Percentiles rank a stretch among this genome's conserved stretches.
Evolutionary conservation across 768 basidiomycete genomes (phyloP).

Genomic region (Roridomyces roridus): DNA sequence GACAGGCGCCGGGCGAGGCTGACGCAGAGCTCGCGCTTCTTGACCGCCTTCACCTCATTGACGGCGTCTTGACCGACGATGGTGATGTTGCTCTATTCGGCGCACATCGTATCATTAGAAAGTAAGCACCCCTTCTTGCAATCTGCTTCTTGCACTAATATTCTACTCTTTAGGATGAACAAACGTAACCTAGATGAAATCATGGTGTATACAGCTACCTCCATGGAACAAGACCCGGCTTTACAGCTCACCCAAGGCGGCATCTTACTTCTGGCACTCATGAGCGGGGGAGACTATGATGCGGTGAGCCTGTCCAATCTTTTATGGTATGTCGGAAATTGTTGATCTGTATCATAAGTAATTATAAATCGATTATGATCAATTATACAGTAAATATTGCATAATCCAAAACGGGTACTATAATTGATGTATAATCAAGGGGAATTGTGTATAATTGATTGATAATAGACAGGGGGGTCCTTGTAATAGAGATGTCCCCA

Average conservation of each 20-base stretch:
- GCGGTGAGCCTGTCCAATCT: too few species aligned
- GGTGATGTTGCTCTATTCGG: constrained; percentile 56
- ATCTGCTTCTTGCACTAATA: constrained; percentile 39
- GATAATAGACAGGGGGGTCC: too few species aligned
- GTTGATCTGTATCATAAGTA: too few species aligned
- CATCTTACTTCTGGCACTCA: constrained; percentile 40
- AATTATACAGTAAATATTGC: too few species aligned
- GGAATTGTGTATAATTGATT: too few species aligned
- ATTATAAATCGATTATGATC: too few species aligned
- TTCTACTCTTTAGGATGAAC: constrained; percentile 47
- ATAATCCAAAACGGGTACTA: too few species aligned
- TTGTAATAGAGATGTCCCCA: too few species aligned
- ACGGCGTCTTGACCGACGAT: constrained; percentile 55
- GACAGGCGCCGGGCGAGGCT: constrained; percentile 54
- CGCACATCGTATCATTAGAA: constrained; percentile 45
- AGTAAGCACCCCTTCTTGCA: too few species aligned
- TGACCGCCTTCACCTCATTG: constrained; percentile 43
- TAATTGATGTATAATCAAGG: too few species aligned
- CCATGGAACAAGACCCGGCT: constrained; percentile 22
- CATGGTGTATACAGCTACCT: constrained; percentile 26
- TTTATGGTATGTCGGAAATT: too few species aligned
- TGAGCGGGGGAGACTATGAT: constrained; percentile 44
- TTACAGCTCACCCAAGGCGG: constrained; percentile 35
- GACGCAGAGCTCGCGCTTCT: constrained; percentile 52
- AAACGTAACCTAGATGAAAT: constrained; percentile 51